Conservation (phyloP, 2,329 filamentous ascomycete species). For the Ophiostoma montium region DNA sequence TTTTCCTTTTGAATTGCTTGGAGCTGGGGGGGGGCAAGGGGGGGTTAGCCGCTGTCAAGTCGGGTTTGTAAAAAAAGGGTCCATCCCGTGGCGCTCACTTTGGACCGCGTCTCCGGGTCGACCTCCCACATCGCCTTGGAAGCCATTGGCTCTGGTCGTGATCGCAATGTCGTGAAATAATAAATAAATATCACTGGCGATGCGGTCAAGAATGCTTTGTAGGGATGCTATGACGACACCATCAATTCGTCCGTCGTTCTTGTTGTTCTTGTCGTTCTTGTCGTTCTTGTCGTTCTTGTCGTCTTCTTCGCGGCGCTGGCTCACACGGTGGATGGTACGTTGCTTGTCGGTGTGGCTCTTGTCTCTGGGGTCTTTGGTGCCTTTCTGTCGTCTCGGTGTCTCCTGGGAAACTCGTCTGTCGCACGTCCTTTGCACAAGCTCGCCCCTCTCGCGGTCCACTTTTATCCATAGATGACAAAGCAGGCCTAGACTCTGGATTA, state of each 20-base stretch:
- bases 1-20: conserved; percentile 81
- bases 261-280: no score
- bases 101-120: conserved; percentile 90
- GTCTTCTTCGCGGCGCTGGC: no score
- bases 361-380: no score
- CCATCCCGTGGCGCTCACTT: conserved; percentile 56
- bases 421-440: no score
- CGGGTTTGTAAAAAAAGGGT: not conserved
- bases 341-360: no score
- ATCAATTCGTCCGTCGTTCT: not conserved
- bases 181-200: not conserved
- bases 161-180: not conserved
- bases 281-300: no score
- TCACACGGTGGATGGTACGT: no score
- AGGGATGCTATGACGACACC: no score
- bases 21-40: conserved; percentile 63
- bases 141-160: conserved; percentile 30
- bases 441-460: no score
- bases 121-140: conserved; percentile 94
- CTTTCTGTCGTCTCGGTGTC: no score
- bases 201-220: not conserved
- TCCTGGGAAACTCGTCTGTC: conserved; percentile 6
- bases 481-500: conserved; percentile 5
- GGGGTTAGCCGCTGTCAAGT: not conserved
- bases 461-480: conserved; percentile 3